A percentile compares a stretch with the other conserved stretches of the same genome.
phyloP scores from a whole-genome alignment of 108 stramenopile species.

The Pseudonitzschia multiseries region DNA sequence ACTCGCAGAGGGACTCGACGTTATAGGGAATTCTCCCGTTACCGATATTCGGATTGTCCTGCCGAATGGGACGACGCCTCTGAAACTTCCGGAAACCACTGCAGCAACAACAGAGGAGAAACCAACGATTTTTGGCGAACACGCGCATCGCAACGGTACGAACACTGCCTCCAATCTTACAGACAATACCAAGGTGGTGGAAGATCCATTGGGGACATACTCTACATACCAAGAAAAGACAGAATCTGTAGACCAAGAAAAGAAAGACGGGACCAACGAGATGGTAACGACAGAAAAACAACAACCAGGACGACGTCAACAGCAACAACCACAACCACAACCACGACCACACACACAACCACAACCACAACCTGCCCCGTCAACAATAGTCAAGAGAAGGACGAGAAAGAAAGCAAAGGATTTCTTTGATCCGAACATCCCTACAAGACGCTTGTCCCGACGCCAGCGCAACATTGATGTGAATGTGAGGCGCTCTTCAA shows the following conservation, averaged over 20 bases:
- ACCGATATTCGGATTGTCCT: slow-evolving; percentile 33
- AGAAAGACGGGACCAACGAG: background rate
- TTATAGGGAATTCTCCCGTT: slow-evolving; percentile 35
- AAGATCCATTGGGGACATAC: background rate
- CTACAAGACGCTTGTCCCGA: slow-evolving; percentile 18
- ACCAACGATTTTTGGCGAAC: background rate
- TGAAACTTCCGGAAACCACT: background rate
- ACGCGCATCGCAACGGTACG: background rate
- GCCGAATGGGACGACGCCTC: slow-evolving; percentile 33
- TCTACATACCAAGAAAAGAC: background rate
- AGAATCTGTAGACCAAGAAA: background rate
- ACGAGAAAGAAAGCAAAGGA: background rate
- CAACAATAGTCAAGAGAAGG: background rate
- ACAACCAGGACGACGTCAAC: background rate
- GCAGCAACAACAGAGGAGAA: background rate
- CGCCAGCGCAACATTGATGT: slow-evolving; percentile 32
- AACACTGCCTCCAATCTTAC: background rate
- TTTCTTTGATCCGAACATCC: background rate
- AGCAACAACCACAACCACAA: background rate
- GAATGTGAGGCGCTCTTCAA: slow-evolving; percentile 39
- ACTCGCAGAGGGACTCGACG: slow-evolving; percentile 77
- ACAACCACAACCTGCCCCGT: background rate
- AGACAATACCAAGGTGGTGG: background rate
- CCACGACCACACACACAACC: background rate
- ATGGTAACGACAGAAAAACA: background rate